Evolutionary conservation across 805 yeast species (phyloP), one percentile per base, ranked within the genome.

Genomic region (Starmerella geochares): DNA sequence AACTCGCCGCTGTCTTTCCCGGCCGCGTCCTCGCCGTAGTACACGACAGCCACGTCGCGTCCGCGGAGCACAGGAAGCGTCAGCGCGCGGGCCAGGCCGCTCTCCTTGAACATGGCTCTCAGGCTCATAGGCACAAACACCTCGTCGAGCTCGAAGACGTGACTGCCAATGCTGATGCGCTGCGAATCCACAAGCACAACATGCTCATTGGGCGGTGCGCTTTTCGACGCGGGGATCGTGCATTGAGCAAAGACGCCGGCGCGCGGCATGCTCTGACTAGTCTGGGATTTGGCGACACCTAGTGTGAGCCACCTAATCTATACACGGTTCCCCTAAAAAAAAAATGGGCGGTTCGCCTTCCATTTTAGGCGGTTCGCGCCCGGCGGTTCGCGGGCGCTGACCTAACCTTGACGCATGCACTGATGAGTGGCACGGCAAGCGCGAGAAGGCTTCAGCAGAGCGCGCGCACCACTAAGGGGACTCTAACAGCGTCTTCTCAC

Each of bases 11-110:
- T 6, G 20, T 24, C 20, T 16, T 37, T 37, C 9, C 41, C 41
- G 6, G 41, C 41, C 8, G 41, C 41, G 13, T 37, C 41, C 20
- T 37, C 41, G 29, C 41, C 41, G n/a, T 37, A 37, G 19, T 37
- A 37, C 4, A 37, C 41, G 10, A 37, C n/a, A 3, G 41, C 41
- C 7, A 16, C 29, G 14, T 37, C 29, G 9, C 20, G 9, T 2
- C 41, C 29, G 8, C 3, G 10, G 9, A 13, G 5, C 3, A 37
- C 28, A 4, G 29, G 11, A 4, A 3, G 14, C 6, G 28, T 4
- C 20, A 21, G 1, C 4, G 13, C 8, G 2, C 2, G 3, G 2
- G 17, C 41, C 3, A 37, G 28, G 9, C n/a, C 1, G 29, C 19
- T 2, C 13, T 24, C 29, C 3, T 4, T 3, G 13, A 37, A 37